Conservation (phyloP, 2,329 filamentous ascomycete species). For the Xylariaceae sp. region DNA sequence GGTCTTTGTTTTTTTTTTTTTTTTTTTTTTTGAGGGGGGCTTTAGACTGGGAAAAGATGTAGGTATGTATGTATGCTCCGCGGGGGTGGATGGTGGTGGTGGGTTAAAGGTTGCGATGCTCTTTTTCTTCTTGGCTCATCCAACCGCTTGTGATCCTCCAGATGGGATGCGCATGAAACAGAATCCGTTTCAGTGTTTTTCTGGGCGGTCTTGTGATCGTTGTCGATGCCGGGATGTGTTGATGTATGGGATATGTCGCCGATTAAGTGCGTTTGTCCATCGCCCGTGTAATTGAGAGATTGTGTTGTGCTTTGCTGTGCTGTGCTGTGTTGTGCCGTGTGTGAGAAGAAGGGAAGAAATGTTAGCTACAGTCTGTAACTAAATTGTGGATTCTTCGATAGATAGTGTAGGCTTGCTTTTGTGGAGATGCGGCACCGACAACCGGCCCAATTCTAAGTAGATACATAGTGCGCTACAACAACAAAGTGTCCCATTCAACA, state of each 20-base stretch:
- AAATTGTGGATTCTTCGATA: too few species aligned
- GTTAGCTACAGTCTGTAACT: too few species aligned
- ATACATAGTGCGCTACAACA: not conserved
- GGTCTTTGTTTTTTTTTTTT: not conserved
- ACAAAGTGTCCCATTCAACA: too few species aligned
- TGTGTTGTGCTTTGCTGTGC: not conserved
- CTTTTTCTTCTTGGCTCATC: constrained; percentile 1
- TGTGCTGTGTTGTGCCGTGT: not conserved
- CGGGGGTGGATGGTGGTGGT: too few species aligned
- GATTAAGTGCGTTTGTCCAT: not conserved
- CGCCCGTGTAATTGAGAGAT: not conserved
- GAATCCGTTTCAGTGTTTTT: not conserved
- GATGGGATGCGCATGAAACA: not conserved
- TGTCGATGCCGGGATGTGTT: not conserved
- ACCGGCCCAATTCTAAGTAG: not conserved
- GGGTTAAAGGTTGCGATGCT: not conserved
- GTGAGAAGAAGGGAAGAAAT: not conserved
- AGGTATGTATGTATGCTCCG: too few species aligned
- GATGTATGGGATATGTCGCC: not conserved
- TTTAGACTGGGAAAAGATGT: too few species aligned
- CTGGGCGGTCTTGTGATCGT: not conserved
- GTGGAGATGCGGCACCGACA: not conserved
- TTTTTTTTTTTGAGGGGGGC: not conserved
- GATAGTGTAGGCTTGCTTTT: not conserved
- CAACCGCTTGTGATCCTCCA: not conserved